These are phyloP conservation scores for Aspergillaceae sp. DNA, from an alignment of 2,329 filamentous ascomycete species.

Conservation along the genomic window DNA sequence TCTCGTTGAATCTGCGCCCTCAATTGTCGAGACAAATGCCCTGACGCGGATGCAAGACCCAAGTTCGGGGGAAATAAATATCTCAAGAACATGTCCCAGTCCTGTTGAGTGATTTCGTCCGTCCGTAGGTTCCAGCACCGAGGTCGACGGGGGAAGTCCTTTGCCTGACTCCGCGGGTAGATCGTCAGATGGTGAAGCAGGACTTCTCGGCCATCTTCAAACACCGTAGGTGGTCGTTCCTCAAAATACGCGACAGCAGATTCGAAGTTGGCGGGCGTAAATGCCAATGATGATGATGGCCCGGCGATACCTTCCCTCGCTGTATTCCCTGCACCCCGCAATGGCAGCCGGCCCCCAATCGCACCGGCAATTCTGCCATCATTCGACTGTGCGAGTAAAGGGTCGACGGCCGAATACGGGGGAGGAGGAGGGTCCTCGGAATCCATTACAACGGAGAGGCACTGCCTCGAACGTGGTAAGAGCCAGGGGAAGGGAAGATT, in stretches of 20 bases:
- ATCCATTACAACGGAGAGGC: constrained; percentile 18
- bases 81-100: constrained; percentile 37
- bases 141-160: constrained; percentile 35
- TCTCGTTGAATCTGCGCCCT: constrained; percentile 34
- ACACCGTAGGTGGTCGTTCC: constrained; percentile 23
- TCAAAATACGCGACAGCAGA: constrained; percentile 32
- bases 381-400: constrained; percentile 19
- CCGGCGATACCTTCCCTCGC: constrained; percentile 10
- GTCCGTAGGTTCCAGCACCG: constrained; percentile 31
- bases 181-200: constrained; percentile 33
- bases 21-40: constrained; percentile 29
- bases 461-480: too few relatives aligned
- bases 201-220: constrained; percentile 16
- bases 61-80: constrained; percentile 35
- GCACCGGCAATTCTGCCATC: constrained; percentile 10
- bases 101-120: constrained; percentile 30
- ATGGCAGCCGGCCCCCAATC: constrained; percentile 10
- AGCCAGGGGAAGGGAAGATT: too few relatives aligned
- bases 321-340: constrained; percentile 11
- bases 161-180: constrained; percentile 32
- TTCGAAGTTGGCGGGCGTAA: constrained; percentile 24
- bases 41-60: constrained; percentile 28
- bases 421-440: constrained; percentile 34
- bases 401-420: constrained; percentile 35
- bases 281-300: constrained; percentile 4